Evolutionary conservation across 2,329 filamentous ascomycete genomes (phyloP).

Genomic region (Penicillium palitans): DNA sequence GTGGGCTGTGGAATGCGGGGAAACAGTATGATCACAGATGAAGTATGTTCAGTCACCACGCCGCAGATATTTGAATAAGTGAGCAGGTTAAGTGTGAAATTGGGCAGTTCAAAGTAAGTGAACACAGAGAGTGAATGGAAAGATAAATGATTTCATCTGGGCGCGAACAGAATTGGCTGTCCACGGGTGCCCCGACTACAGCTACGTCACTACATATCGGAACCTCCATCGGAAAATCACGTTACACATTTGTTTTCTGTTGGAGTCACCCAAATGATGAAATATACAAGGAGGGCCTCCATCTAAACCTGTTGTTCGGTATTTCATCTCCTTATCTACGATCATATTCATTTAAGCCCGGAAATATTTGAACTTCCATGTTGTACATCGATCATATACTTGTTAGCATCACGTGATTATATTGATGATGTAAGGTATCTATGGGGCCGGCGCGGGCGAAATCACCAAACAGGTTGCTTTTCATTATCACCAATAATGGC

Average conservation of each 20-base stretch:
- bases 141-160: constrained; percentile 2
- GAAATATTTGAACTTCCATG: not conserved
- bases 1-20: constrained; percentile 10
- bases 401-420: not conserved
- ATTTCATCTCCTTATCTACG: not conserved
- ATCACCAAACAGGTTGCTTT: not conserved
- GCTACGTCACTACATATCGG: constrained; percentile 10
- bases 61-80: not conserved
- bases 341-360: not conserved
- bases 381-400: not conserved
- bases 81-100: no score
- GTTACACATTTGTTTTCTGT: not conserved
- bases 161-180: not conserved
- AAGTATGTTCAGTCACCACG: constrained; percentile 3
- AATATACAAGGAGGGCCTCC: accelerated
- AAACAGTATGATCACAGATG: not conserved
- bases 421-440: constrained; percentile 10
- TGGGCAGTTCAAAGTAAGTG: not conserved
- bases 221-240: not conserved
- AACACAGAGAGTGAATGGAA: not conserved
- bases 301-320: no score
- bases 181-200: not conserved
- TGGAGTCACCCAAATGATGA: not conserved
- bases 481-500: constrained; percentile 1
- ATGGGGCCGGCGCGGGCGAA: not conserved